These are phyloP conservation scores for Diaporthe capsici DNA, from an alignment of 2,329 filamentous ascomycete species.

Conservation along the genomic window DNA sequence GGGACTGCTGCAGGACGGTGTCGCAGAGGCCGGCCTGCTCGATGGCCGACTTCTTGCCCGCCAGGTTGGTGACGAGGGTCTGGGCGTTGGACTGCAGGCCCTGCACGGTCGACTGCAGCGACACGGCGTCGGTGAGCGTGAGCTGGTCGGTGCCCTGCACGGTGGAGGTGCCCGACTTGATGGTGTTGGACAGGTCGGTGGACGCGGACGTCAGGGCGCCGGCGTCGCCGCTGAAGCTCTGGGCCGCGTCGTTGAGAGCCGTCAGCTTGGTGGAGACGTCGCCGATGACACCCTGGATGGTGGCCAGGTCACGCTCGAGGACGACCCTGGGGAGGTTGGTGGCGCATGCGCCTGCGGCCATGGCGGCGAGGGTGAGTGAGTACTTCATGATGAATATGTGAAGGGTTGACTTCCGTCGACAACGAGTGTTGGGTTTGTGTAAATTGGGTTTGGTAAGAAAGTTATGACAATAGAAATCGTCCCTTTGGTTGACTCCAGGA, in stretches of 20 bases:
- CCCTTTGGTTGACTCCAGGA: background rate
- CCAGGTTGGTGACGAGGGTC: conserved; percentile 33
- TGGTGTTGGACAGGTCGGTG: conserved; percentile 40
- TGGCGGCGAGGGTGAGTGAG: conserved; percentile 31
- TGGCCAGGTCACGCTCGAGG: conserved; percentile 60
- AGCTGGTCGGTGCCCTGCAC: conserved; percentile 54
- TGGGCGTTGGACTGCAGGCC: conserved; percentile 31
- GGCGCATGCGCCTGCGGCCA: conserved; percentile 38
- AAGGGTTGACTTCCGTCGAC: background rate
- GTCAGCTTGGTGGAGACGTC: conserved; percentile 55
- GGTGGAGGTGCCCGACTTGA: conserved; percentile 52
- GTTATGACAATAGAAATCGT: background rate
- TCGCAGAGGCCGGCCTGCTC: conserved; percentile 38
- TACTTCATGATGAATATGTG: conserved; percentile 32
- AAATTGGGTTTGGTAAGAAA: background rate
- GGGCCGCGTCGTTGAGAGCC: conserved; percentile 44
- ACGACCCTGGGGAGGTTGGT: conserved; percentile 33
- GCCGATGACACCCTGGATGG: conserved; percentile 71
- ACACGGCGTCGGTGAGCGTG: conserved; percentile 40
- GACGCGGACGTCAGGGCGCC: conserved; percentile 47
- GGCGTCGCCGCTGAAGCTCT: conserved; percentile 49
- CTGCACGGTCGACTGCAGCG: conserved; percentile 41
- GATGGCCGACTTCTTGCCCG: conserved; percentile 37
- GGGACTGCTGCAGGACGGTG: conserved; percentile 29
- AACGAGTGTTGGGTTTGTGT: conserved; percentile 27